Base-by-base conservation (phyloP, 768 basidiomycete genomes). In the Sistotremastrum niveocremeum region DNA sequence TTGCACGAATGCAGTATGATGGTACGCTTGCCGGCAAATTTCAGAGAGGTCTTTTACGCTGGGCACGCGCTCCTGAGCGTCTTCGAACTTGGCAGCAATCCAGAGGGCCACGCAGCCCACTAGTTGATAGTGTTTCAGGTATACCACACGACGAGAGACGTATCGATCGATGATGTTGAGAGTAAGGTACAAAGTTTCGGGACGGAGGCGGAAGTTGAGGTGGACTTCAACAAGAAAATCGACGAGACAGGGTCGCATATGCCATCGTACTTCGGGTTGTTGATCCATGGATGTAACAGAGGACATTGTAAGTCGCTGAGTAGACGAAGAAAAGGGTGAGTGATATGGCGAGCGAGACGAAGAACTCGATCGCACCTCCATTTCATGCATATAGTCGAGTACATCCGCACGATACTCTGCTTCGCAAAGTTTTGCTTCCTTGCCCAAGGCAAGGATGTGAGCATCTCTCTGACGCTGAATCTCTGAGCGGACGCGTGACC, bases 1-100 rank as follows among this genome's bases (percentile, higher is more conserved):
- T 66, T 99, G 95, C 50, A 97, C 82, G 65, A 99, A 99, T 2
- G 94, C 94, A 3, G 84, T 83, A 63, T 94, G 91, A 60, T 97
- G 93, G 62, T 98, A 98, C 2, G 90, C 89, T 58, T 93, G 83
- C 57, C 84, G 89, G 67, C 95, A 98, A 62, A 95, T 90, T 59
- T 90, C 83, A 39, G 81, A 82, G 45, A 99, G 81, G 52, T 98
- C 93, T 58, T 88, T 81, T 5, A 97, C 86, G 1, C 90, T 87
- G 7, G 95, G 95, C 9, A 98, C 90, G 51, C 93, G 89, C 59
- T 98, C 94, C 64, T 99, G 98, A 28, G 91, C 86, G 58, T 99
- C 95, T 65, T 99, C 95, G 56, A 97, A 99, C 66, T 99, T 99
- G 52, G 94, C 86, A 10, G 95, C 95, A 54, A 98, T 97, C 95